A percentile compares a stretch with the other conserved stretches of the same genome.
phyloP scores from a whole-genome alignment of 2,329 filamentous ascomycete genomes.

The Didymella arachidicola region DNA sequence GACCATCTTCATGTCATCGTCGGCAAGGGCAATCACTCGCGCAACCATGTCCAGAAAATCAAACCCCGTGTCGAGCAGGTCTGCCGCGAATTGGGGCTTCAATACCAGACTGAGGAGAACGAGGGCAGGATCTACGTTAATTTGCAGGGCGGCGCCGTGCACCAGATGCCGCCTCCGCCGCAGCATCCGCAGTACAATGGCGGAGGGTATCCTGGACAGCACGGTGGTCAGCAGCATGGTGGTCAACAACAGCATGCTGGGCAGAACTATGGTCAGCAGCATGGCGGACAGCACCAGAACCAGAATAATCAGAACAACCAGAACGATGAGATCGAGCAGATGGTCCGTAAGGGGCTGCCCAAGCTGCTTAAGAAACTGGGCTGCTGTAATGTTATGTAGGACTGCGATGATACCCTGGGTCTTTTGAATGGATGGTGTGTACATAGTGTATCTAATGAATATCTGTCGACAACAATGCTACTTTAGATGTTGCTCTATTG shows the following conservation, averaged over 20 bases:
- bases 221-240: constrained; percentile 39
- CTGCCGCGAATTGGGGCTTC: constrained; percentile 80
- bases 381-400: constrained; percentile 79
- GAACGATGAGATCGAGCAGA: constrained; percentile 65
- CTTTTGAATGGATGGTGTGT: constrained; percentile 7
- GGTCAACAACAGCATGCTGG: constrained; percentile 45
- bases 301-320: constrained; percentile 53
- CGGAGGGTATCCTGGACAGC: constrained; percentile 44
- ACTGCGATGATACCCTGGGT: constrained; percentile 24
- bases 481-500: neutral
- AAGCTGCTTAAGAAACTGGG: constrained; percentile 68
- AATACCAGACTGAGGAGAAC: constrained; percentile 87
- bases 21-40: constrained; percentile 90
- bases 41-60: constrained; percentile 85
- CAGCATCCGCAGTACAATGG: constrained; percentile 49
- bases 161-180: constrained; percentile 51
- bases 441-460: neutral
- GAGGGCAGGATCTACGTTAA: constrained; percentile 89
- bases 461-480: neutral
- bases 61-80: constrained; percentile 93
- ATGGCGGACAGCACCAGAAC: constrained; percentile 50
- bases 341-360: constrained; percentile 68
- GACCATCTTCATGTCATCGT: constrained; percentile 93
- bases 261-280: constrained; percentile 22
- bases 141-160: constrained; percentile 71